Base-by-base conservation (phyloP, 257 asterid genomes). In the Schizonepeta tenuifolia region DNA sequence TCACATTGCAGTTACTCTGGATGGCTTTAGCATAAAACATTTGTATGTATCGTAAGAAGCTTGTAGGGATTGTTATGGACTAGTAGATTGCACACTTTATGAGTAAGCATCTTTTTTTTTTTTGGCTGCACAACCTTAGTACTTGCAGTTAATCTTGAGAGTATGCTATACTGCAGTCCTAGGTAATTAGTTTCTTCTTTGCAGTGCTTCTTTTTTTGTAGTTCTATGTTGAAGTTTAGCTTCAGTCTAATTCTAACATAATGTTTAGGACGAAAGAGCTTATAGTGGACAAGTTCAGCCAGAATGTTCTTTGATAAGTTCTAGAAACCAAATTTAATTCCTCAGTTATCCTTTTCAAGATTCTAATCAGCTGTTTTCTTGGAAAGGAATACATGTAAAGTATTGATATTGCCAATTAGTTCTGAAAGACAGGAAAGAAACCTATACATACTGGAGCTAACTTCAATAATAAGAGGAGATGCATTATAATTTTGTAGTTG, bases 151-250 rank as follows among this genome's bases (percentile, higher is more conserved):
- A 67, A 20, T 74, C 41, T 55, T 55, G 53, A 31, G 51, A 67
- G 18, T 46, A 33, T 57, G 6, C 36, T 28, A 28, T 1, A 28
- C 53, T 59, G 62, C 15, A 46, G 44, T 38, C 40, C 28, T 7
- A 31, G 67, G 55, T 33, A n/a, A 46, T 22, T 20, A 7, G 47
- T 67, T 75, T 60, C 74, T 74, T 66, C 55, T 12, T 21, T 43
- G 73, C 58, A 33, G 17, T 12, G 62, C 35, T 44, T 75, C 55
- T 67, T 20, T 58, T 60, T 6, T 41, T 18, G 18, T 58, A 58
- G 47, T 41, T 44, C 60, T 26, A 47, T 62, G 40, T 58, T 18
- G 51, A 73, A 65, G 64, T 53, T 73, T 35, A 72, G 31, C 55
- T 41, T 18, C 47, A 51, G 22, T 33, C 36, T 51, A 28, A 44